Evolutionary conservation across 805 yeast species (phyloP).

Genomic region (Barnettozyma sucrosica): DNA sequence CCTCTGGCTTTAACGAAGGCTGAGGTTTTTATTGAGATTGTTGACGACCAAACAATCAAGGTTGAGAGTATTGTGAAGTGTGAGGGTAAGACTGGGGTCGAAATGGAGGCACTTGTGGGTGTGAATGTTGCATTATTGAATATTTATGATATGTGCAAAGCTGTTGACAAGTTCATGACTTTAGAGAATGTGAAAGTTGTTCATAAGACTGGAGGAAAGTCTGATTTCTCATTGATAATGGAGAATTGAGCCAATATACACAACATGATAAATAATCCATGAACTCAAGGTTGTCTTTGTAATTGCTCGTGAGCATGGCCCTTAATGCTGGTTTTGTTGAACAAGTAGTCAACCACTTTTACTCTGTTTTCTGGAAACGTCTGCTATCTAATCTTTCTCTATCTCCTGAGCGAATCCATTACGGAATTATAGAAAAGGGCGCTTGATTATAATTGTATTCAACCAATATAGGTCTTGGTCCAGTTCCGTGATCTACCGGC

Average conservation of each 20-base stretch:
- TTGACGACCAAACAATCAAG: conserved; percentile 21
- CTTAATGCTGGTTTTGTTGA: too few species aligned
- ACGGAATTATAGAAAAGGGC: too few species aligned
- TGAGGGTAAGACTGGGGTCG: conserved; percentile 49
- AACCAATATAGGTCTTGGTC: too few species aligned
- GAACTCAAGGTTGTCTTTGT: not conserved
- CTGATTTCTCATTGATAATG: conserved; percentile 17
- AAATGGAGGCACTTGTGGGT: conserved; percentile 51
- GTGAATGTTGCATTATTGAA: conserved; percentile 39
- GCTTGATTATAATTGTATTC: too few species aligned
- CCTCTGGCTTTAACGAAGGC: conserved; percentile 40
- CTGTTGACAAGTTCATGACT: conserved; percentile 45
- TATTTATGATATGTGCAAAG: conserved; percentile 55
- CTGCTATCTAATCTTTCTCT: too few species aligned
- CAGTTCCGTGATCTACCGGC: too few species aligned
- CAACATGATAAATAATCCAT: too few species aligned
- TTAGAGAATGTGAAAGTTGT: conserved; percentile 34
- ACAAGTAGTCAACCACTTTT: too few species aligned
- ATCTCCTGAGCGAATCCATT: too few species aligned
- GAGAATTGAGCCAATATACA: not conserved
- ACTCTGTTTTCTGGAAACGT: too few species aligned
- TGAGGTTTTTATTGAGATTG: conserved; percentile 27
- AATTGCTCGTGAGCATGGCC: too few species aligned
- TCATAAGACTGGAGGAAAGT: conserved; percentile 40
- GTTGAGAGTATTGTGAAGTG: conserved; percentile 38